Conservation (phyloP, 1,139 yeast species). For the Saccharomyces hybrid region DNA sequence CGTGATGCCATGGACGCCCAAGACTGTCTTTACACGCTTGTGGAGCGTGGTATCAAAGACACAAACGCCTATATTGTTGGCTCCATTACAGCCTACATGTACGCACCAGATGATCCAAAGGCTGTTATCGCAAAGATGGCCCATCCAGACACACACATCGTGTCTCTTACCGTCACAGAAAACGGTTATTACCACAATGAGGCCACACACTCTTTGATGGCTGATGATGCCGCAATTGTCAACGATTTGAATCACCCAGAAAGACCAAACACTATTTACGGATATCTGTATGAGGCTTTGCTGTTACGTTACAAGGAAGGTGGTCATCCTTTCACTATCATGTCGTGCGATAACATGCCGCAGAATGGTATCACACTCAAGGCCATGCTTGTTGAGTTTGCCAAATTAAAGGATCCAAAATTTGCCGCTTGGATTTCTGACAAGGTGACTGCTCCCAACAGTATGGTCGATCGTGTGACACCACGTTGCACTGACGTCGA, state of each 20-base stretch:
- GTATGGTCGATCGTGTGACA: conserved; percentile 10
- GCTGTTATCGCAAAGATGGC: not conserved
- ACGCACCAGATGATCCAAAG: conserved; percentile 8
- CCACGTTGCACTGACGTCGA: conserved; percentile 7
- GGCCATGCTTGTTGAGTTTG: conserved; percentile 7
- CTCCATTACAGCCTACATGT: conserved; percentile 5
- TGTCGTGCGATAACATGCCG: conserved; percentile 9
- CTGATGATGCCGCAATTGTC: conserved; percentile 4
- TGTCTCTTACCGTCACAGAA: not conserved
- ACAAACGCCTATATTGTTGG: not conserved
- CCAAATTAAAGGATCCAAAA: conserved; percentile 5
- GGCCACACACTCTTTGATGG: conserved; percentile 4
- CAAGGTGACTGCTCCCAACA: conserved; percentile 6
- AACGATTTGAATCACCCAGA: conserved; percentile 5
- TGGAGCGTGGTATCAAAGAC: conserved; percentile 7
- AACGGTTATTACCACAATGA: conserved; percentile 6
- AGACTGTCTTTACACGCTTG: conserved; percentile 5
- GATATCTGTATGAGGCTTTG: conserved; percentile 6
- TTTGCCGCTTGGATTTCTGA: conserved; percentile 6
- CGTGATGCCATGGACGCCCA: conserved; percentile 7
- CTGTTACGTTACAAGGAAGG: conserved; percentile 5
- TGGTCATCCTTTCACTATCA: conserved; percentile 4
- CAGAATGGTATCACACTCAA: conserved; percentile 8
- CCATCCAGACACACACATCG: not conserved
- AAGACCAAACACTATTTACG: not conserved